A percentile compares a stretch with the other conserved stretches of the same genome.
Evolutionary conservation across 768 basidiomycete species (phyloP).

Genomic region (Suillus sp.): DNA sequence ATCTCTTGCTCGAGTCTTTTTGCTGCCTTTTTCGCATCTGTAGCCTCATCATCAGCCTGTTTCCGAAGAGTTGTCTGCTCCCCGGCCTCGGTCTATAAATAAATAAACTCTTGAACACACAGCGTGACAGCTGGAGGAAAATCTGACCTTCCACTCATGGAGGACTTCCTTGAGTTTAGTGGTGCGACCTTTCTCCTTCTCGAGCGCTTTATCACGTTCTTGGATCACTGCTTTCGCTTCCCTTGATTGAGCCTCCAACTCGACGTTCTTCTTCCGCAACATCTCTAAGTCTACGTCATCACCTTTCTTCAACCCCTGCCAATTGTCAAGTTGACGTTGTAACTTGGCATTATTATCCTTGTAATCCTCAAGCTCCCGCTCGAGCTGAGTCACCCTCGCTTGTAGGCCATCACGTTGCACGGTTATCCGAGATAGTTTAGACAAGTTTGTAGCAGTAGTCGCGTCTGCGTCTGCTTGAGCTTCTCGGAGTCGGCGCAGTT

Average conservation of each 20-base stretch:
- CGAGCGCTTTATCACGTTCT: conserved; percentile 30
- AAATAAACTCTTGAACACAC: conserved; percentile 3
- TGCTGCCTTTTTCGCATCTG: conserved; percentile 33
- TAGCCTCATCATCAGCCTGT: conserved; percentile 36
- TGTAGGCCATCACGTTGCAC: conserved; percentile 62
- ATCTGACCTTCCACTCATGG: conserved; percentile 49
- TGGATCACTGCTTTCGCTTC: conserved; percentile 42
- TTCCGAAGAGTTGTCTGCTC: conserved; percentile 40
- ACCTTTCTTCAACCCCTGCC: conserved; percentile 67
- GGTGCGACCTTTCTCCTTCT: conserved; percentile 43
- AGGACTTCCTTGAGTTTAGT: conserved; percentile 45
- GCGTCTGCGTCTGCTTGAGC: conserved; percentile 52
- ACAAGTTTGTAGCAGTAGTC: conserved; percentile 44
- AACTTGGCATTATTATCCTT: conserved; percentile 57
- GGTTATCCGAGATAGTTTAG: conserved; percentile 57
- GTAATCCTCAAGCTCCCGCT: conserved; percentile 58
- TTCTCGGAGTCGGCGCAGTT: conserved; percentile 47
- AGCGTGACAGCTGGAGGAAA: not conserved
- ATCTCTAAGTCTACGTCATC: conserved; percentile 60
- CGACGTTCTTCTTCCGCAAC: conserved; percentile 53
- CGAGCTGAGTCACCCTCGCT: conserved; percentile 53
- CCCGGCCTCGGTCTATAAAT: conserved; percentile 41
- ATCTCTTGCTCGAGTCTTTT: conserved; percentile 40
- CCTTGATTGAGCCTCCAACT: conserved; percentile 56
- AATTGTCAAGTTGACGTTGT: conserved; percentile 65